Evolutionary conservation across 164 flowering plant genomes (phyloP).

Genomic region (Kalanchoe fedtschenkoi): DNA sequence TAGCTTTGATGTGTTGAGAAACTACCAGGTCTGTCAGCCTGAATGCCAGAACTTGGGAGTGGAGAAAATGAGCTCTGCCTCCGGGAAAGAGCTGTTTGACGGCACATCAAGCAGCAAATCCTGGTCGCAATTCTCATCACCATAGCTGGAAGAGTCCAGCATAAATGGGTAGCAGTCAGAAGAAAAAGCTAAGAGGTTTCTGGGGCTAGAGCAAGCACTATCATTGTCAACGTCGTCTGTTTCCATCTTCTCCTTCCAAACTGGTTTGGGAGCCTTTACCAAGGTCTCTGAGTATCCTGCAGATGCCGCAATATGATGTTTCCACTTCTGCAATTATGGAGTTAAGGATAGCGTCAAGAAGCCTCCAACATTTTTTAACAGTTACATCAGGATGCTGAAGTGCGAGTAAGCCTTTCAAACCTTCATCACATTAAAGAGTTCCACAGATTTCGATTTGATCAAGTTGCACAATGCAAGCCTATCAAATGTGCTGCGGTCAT

Average conservation of each 20-base stretch:
- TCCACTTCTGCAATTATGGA: too few species aligned
- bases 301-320: too few species aligned
- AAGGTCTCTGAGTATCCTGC: conserved; percentile 8
- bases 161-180: too few species aligned
- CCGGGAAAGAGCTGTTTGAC: conserved; percentile 56
- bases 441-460: too few species aligned
- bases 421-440: neutral
- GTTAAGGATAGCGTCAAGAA: too few species aligned
- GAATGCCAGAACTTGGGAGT: too few species aligned
- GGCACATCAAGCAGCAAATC: conserved; percentile 79
- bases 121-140: conserved; percentile 15
- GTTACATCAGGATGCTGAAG: too few species aligned
- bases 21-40: too few species aligned
- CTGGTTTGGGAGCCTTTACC: neutral
- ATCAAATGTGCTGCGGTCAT: neutral
- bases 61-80: conserved; percentile 65
- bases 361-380: neutral
- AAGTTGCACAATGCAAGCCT: neutral
- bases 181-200: neutral
- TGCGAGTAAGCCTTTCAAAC: neutral
- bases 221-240: conserved; percentile 44
- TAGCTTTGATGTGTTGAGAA: too few species aligned
- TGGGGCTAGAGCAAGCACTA: neutral
- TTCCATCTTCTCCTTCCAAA: neutral
- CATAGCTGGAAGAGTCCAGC: too few species aligned